Percentiles rank a stretch among this genome's conserved stretches.
Evolutionary conservation across 2,329 filamentous ascomycete species (phyloP).

Genomic region (Neonectria ditissima): DNA sequence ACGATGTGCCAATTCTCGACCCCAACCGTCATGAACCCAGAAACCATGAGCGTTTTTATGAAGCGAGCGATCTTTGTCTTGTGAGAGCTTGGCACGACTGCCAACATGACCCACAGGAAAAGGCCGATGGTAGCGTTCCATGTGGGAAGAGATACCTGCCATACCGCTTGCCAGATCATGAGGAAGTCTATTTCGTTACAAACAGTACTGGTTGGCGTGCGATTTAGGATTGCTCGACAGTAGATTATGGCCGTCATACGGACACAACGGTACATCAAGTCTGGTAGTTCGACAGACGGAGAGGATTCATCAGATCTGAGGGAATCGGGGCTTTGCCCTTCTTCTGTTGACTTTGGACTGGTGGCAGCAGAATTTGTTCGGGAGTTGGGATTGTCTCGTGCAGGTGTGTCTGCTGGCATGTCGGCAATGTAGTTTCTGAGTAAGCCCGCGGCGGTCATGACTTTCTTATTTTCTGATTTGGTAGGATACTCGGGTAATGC

Average conservation of each 20-base stretch:
- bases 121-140: slow-evolving; percentile 63
- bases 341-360: slow-evolving; percentile 23
- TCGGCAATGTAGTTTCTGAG: slow-evolving; percentile 54
- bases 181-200: slow-evolving; percentile 55
- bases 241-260: slow-evolving; percentile 61
- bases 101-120: slow-evolving; percentile 61
- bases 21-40: slow-evolving; percentile 58
- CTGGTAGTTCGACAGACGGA: slow-evolving; percentile 45
- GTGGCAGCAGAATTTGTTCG: slow-evolving; percentile 28
- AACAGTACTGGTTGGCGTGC: slow-evolving; percentile 55
- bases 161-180: slow-evolving; percentile 60
- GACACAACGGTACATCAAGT: slow-evolving; percentile 61
- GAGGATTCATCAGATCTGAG: slow-evolving; percentile 32
- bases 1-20: slow-evolving; percentile 63
- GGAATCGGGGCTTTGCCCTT: slow-evolving; percentile 31
- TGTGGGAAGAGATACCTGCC: slow-evolving; percentile 58
- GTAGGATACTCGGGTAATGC: slow-evolving; percentile 52
- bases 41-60: slow-evolving; percentile 59
- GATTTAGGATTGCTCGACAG: slow-evolving; percentile 57
- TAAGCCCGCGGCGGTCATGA: slow-evolving; percentile 55
- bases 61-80: slow-evolving; percentile 56
- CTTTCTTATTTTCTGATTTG: slow-evolving; percentile 51
- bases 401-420: slow-evolving; percentile 46
- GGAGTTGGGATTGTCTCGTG: slow-evolving; percentile 27
- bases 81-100: slow-evolving; percentile 55